A percentile compares a stretch with the other conserved stretches of the same genome.
Evolutionary conservation across 1,284 basidiomycete species (phyloP).

Genomic region (Sutorius eximius): DNA sequence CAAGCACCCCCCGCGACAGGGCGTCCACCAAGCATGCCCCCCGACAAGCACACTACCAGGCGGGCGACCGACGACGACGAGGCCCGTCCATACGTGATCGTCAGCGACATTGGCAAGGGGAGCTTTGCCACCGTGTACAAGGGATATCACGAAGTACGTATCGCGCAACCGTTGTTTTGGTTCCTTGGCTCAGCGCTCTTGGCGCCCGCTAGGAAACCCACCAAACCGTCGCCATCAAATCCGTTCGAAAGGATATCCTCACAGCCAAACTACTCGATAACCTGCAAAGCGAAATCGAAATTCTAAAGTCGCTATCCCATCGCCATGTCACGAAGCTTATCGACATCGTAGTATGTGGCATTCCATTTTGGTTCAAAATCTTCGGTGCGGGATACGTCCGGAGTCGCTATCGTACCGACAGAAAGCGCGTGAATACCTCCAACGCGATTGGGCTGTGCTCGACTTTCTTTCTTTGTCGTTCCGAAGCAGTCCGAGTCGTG

Average conservation of each 20-base stretch:
- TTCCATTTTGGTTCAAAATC: background rate
- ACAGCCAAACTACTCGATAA: slow-evolving; percentile 95
- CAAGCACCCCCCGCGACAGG: slow-evolving; percentile 19
- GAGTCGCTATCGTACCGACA: background rate
- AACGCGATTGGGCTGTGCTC: background rate
- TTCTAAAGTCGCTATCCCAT: slow-evolving; percentile 92
- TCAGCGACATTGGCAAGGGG: slow-evolving; percentile 77
- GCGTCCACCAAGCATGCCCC: slow-evolving; percentile 21
- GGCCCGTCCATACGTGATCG: slow-evolving; percentile 70
- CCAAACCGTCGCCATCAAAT: slow-evolving; percentile 90
- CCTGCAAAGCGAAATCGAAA: slow-evolving; percentile 95
- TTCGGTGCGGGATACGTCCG: background rate
- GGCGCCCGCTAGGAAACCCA: slow-evolving; percentile 60
- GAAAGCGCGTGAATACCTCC: background rate
- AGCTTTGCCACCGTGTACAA: slow-evolving; percentile 97
- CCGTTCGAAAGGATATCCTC: slow-evolving; percentile 86
- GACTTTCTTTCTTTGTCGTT: background rate
- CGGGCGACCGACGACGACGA: slow-evolving; percentile 58
- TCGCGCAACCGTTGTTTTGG: background rate
- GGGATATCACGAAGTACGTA: slow-evolving; percentile 82
- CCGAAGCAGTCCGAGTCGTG: background rate
- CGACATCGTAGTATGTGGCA: slow-evolving; percentile 77
- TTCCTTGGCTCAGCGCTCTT: slow-evolving; percentile 5
- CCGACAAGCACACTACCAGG: slow-evolving; percentile 26
- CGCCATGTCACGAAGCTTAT: slow-evolving; percentile 91